Evolutionary conservation across 2,329 filamentous ascomycete genomes (phyloP).

Genomic region (Pestalotiopsis sp.): DNA sequence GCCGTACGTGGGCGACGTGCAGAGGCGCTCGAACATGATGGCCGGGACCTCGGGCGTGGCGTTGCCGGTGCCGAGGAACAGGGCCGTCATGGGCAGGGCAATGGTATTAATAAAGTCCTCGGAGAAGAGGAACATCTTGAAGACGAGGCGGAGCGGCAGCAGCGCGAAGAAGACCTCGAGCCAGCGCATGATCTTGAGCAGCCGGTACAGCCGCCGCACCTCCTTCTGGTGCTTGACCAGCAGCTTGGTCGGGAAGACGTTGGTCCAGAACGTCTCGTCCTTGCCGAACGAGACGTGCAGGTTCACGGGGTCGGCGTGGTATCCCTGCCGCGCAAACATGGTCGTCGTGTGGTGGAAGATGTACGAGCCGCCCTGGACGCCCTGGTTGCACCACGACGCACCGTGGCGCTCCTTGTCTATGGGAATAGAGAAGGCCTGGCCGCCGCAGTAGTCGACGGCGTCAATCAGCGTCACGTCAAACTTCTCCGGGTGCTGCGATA

Average conservation of each 20-base stretch:
- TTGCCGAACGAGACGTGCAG: conserved; percentile 61
- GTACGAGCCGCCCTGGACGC: conserved; percentile 60
- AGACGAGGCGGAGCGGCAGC: conserved; percentile 41
- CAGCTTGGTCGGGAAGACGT: conserved; percentile 56
- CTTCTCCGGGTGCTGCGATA: conserved; percentile 60
- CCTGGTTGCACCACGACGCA: conserved; percentile 66
- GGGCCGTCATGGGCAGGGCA: conserved; percentile 38
- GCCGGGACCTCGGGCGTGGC: conserved; percentile 35
- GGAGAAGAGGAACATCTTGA: conserved; percentile 33
- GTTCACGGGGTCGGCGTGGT: conserved; percentile 55
- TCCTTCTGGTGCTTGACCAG: conserved; percentile 53
- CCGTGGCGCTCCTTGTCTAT: conserved; percentile 60
- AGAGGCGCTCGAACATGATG: conserved; percentile 37
- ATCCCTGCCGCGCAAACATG: conserved; percentile 60
- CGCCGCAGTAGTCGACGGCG: conserved; percentile 61
- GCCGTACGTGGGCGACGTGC: conserved; percentile 52
- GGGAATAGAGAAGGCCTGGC: conserved; percentile 65
- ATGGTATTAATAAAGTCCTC: conserved; percentile 34
- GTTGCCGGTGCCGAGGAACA: conserved; percentile 37
- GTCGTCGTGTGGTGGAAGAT: conserved; percentile 63
- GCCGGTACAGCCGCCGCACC: conserved; percentile 47
- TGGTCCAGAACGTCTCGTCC: conserved; percentile 58
- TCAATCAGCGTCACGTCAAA: conserved; percentile 63
- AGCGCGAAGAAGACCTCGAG: conserved; percentile 58
- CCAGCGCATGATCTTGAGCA: conserved; percentile 54